Percentiles rank a stretch among this genome's conserved stretches.
Conservation (phyloP, 805 yeast genomes). For the Nakazawaea ambrosiae region DNA sequence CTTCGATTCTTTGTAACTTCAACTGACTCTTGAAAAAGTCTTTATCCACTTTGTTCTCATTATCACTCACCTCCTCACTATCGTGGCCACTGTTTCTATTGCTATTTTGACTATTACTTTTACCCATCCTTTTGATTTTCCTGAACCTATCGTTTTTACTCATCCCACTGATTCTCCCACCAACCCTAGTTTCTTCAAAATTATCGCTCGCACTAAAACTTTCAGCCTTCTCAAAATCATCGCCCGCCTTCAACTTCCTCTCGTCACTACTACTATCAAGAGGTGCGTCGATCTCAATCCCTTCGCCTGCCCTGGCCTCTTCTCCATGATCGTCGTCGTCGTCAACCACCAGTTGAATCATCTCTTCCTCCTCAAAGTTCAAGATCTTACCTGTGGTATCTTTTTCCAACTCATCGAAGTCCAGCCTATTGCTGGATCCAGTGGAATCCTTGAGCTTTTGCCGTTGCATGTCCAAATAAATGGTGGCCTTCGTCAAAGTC, state of each 20-base stretch:
- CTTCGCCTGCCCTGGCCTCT: not conserved
- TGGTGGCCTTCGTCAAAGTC: not conserved
- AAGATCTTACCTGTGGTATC: slow-evolving; percentile 8
- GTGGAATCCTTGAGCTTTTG: not conserved
- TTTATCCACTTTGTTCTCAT: not conserved
- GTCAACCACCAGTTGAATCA: not conserved
- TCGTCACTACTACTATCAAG: not conserved
- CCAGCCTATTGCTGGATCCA: too few species aligned
- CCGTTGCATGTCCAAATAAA: not conserved
- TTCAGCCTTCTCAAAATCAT: not conserved
- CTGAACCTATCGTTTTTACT: too few species aligned
- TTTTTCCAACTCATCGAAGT: not conserved
- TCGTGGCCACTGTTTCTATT: not conserved
- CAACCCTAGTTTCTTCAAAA: too few species aligned
- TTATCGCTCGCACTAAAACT: too few species aligned
- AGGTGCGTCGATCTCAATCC: not conserved
- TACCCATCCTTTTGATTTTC: too few species aligned
- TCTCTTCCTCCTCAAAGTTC: slow-evolving; percentile 2
- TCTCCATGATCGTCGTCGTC: slow-evolving; percentile 1
- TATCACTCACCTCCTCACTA: not conserved
- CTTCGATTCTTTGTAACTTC: not conserved
- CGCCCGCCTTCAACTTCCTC: not conserved
- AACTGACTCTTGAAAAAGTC: not conserved
- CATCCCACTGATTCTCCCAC: too few species aligned
- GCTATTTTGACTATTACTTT: too few species aligned